Percentiles rank a stretch among this genome's conserved stretches.
Conservation (phyloP, 192 early-diverging fungal species). For the Mortierella alpina region DNA sequence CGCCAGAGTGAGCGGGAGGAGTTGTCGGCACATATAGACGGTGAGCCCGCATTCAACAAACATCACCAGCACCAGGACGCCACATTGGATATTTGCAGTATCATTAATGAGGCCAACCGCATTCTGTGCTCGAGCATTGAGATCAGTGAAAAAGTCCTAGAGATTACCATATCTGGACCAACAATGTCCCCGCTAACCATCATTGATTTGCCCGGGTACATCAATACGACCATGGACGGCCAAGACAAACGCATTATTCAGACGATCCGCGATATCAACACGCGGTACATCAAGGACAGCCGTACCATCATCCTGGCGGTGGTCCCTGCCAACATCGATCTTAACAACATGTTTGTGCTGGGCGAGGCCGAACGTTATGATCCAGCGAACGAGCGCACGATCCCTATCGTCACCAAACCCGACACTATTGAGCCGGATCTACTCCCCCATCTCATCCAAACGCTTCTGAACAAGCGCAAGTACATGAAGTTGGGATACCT, state of each 20-base stretch:
- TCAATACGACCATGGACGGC: constrained; percentile 45
- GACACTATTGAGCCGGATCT: constrained; percentile 38
- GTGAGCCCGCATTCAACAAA: constrained; percentile 34
- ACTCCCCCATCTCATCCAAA: constrained; percentile 32
- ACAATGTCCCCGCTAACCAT: constrained; percentile 44
- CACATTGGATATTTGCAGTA: constrained; percentile 3
- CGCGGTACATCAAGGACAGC: constrained; percentile 45
- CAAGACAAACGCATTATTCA: constrained; percentile 41
- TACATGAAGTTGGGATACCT: constrained; percentile 43
- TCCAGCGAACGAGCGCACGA: constrained; percentile 36
- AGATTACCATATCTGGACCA: constrained; percentile 44
- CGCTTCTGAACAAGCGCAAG: constrained; percentile 43
- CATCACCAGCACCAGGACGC: not conserved
- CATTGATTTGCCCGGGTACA: constrained; percentile 43
- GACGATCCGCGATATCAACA: constrained; percentile 41
- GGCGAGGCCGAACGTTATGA: constrained; percentile 48
- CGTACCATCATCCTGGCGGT: constrained; percentile 49
- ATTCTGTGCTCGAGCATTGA: constrained; percentile 32
- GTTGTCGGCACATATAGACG: constrained; percentile 37
- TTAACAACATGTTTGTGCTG: constrained; percentile 50
- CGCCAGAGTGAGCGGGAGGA: constrained; percentile 10
- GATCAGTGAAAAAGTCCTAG: constrained; percentile 48
- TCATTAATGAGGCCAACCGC: constrained; percentile 28
- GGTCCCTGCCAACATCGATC: constrained; percentile 44
- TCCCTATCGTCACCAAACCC: constrained; percentile 48